phyloP scores from a whole-genome alignment of 305 asterid species.

The Rubia peregrina region DNA sequence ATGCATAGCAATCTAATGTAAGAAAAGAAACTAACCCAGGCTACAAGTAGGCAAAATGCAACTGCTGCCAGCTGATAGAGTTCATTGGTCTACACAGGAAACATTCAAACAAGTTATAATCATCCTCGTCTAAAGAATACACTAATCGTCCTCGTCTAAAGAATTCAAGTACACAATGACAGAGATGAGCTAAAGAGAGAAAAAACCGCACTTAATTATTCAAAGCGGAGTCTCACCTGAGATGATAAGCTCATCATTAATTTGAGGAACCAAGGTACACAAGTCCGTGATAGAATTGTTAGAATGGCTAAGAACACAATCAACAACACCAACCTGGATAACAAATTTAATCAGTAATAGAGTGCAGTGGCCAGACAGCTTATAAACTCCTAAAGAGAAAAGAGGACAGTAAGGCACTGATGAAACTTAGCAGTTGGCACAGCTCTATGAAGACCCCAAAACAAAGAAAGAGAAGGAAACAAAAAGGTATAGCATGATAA shows the following conservation, averaged over 20 bases:
- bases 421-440: no score
- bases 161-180: neutral
- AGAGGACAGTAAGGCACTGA: no score
- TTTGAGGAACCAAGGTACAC: constrained; percentile 96
- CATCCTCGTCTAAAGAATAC: no score
- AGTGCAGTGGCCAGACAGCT: neutral
- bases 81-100: constrained; percentile 80
- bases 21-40: constrained; percentile 74
- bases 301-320: constrained; percentile 72
- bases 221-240: constrained; percentile 47
- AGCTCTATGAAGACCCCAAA: neutral
- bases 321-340: constrained; percentile 92
- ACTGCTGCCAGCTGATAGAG: constrained; percentile 95
- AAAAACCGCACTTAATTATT: neutral
- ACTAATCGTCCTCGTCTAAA: no score
- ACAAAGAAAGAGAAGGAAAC: neutral
- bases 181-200: neutral
- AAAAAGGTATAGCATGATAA: neutral
- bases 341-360: constrained; percentile 44
- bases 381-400: no score
- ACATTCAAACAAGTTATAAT: constrained; percentile 2
- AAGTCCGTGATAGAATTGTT: constrained; percentile 70
- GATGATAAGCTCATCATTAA: constrained; percentile 97
- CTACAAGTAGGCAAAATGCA: constrained; percentile 97
- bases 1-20: constrained; percentile 11